These are phyloP conservation scores for Wallacemonas sp. DNA, from an alignment of 208 protist species.

Conservation along the genomic window DNA sequence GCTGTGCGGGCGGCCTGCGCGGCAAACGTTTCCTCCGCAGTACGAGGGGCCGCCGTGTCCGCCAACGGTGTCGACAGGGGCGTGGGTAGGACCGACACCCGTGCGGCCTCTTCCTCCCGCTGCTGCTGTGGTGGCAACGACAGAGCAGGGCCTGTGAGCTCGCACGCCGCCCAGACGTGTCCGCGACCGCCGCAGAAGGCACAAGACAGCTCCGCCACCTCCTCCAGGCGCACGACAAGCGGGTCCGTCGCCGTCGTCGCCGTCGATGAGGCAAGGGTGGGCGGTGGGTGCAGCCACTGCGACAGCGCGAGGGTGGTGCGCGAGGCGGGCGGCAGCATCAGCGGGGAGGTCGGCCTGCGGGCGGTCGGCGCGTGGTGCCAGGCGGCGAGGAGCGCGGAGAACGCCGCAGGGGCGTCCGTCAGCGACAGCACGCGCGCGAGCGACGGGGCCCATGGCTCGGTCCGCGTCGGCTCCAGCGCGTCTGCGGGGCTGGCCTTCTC, in stretches of 20 bases:
- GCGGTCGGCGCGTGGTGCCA: background rate
- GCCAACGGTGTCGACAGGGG: no score
- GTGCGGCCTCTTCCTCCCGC: background rate
- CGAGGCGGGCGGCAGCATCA: background rate
- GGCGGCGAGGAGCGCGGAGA: background rate
- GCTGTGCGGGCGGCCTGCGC: slow-evolving; percentile 1
- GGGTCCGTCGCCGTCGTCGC: background rate
- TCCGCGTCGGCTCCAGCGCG: background rate
- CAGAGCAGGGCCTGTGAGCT: no score
- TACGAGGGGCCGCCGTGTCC: background rate
- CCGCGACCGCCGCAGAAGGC: slow-evolving; percentile 27
- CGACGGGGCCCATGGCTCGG: slow-evolving; percentile 1
- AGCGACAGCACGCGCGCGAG: slow-evolving; percentile 4
- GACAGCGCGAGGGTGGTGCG: background rate
- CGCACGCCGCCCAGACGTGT: slow-evolving; percentile 32
- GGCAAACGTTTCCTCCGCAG: background rate
- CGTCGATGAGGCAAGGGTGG: no score
- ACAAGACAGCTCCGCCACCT: slow-evolving; percentile 26
- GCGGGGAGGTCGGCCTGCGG: background rate
- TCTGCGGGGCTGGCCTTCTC: no score
- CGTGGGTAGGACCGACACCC: no score
- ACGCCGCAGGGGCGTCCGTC: slow-evolving; percentile 6
- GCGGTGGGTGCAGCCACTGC: background rate
- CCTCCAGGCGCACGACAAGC: slow-evolving; percentile 22
- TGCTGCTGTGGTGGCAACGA: background rate